These are phyloP conservation scores for Colletotrichum orchidophilum DNA, from an alignment of 2,329 filamentous ascomycete genomes.

Conservation along the genomic window DNA sequence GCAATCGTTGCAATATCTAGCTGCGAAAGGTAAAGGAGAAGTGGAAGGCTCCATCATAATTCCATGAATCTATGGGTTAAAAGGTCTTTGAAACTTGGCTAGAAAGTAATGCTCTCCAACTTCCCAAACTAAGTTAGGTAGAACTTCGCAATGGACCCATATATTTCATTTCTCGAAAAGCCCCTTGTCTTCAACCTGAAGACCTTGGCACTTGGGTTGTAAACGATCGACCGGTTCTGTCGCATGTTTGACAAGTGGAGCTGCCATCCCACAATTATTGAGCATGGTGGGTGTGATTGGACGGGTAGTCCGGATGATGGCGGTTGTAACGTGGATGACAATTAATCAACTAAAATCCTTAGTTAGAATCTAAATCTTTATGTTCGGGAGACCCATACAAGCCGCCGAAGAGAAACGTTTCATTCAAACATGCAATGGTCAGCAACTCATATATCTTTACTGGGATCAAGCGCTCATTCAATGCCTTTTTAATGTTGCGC, in stretches of 20 bases:
- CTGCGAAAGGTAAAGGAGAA: not conserved
- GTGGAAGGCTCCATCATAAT: not conserved
- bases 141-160: not conserved
- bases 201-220: not conserved
- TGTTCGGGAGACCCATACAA: not conserved
- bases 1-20: not conserved
- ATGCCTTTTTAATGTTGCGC: not conserved
- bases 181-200: not conserved
- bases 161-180: not conserved
- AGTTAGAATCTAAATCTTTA: not conserved
- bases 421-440: not conserved
- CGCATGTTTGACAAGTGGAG: not conserved
- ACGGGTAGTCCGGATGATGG: not conserved
- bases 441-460: not conserved
- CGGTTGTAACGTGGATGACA: not conserved
- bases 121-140: not conserved
- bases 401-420: not conserved
- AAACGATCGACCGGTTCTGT: not conserved
- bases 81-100: not conserved
- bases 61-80: not conserved
- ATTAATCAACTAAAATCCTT: not conserved
- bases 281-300: not conserved
- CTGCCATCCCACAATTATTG: not conserved
- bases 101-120: not conserved
- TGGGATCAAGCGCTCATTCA: not conserved